These are phyloP conservation scores for Neurospora intermedia DNA, from an alignment of 495 filamentous ascomycete species.

Conservation along the genomic window DNA sequence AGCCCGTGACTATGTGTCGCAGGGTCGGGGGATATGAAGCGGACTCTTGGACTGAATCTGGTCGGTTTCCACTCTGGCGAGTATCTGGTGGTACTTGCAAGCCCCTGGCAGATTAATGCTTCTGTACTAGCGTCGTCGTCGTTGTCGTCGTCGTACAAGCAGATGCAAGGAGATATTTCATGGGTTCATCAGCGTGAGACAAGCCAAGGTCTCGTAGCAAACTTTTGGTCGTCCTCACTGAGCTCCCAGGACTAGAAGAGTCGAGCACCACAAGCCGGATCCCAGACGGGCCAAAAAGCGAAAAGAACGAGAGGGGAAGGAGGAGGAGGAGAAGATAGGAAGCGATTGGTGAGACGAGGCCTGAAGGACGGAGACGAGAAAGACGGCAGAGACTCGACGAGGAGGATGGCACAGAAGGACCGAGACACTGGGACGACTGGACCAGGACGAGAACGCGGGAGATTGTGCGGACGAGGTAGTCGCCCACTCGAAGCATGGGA, in stretches of 20 bases:
- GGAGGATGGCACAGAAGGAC: conserved; percentile 3
- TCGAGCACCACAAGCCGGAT: neutral
- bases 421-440: conserved; percentile 6
- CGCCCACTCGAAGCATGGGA: neutral
- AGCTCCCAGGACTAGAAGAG: neutral
- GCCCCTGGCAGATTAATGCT: conserved; percentile 13
- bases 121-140: conserved; percentile 2
- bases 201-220: neutral
- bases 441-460: conserved; percentile 7
- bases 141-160: neutral
- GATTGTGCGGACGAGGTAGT: conserved; percentile 15
- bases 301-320: conserved; percentile 2
- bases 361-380: neutral
- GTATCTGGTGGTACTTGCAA: conserved; percentile 10
- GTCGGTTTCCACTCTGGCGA: conserved; percentile 4
- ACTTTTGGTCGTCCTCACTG: neutral
- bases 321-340: conserved; percentile 1
- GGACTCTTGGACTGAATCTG: conserved; percentile 1
- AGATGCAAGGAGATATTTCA: neutral
- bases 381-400: conserved; percentile 1
- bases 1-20: conserved; percentile 18
- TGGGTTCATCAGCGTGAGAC: neutral
- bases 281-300: neutral
- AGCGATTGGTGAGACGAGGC: conserved; percentile 3
- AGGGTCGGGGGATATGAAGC: conserved; percentile 19